phyloP scores from a whole-genome alignment of 495 filamentous ascomycete species.

The Penicillium manginii region DNA sequence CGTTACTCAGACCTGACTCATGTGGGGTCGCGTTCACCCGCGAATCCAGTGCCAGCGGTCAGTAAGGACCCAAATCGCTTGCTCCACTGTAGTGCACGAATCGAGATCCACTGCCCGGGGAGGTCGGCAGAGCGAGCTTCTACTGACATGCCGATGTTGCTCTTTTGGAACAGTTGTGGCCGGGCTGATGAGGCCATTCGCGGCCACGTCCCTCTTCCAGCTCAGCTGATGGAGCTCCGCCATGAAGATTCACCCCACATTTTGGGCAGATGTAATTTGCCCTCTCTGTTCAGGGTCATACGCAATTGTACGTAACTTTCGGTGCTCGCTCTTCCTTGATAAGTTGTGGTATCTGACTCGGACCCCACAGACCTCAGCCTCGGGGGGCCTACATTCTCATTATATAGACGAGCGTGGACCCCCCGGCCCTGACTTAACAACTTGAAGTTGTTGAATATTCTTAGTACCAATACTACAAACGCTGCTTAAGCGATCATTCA shows the following conservation, averaged over 20 bases:
- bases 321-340: background rate
- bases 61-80: background rate
- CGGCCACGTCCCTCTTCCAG: background rate
- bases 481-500: background rate
- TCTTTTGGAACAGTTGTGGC: background rate
- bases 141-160: slow-evolving; percentile 23
- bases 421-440: slow-evolving; percentile 7
- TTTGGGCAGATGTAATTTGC: background rate
- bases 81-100: slow-evolving; percentile 24
- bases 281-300: no score
- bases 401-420: slow-evolving; percentile 9
- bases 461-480: no score
- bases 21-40: slow-evolving; percentile 35
- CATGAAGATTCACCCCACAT: slow-evolving; percentile 8
- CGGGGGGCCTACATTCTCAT: background rate
- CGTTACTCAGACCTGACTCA: slow-evolving; percentile 44
- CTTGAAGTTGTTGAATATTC: background rate
- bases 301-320: background rate
- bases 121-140: slow-evolving; percentile 23
- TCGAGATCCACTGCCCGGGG: slow-evolving; percentile 20
- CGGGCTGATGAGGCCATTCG: background rate
- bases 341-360: slow-evolving; percentile 3
- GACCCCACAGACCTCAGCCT: slow-evolving; percentile 10
- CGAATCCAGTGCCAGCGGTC: slow-evolving; percentile 7
- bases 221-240: slow-evolving; percentile 13